Evolutionary conservation across 169 alveolate species (phyloP).

Genomic region (Plasmodium cynomolgi): DNA sequence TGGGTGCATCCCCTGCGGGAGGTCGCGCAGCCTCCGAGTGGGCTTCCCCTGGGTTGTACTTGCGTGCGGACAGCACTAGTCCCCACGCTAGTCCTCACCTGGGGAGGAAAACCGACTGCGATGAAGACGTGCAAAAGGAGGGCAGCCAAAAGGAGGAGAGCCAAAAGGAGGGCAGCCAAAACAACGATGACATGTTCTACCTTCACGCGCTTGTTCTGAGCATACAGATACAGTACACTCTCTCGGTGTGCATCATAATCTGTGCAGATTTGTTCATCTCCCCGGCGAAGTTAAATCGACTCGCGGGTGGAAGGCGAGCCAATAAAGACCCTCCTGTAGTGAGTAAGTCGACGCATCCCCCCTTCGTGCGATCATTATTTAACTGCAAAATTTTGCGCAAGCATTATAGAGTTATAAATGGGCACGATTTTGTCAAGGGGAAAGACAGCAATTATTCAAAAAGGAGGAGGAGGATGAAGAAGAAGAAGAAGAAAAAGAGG

Average conservation of each 20-base stretch:
- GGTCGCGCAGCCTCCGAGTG: background rate
- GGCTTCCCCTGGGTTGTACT: background rate
- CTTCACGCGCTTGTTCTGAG: slow-evolving; percentile 58
- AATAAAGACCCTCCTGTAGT: slow-evolving; percentile 6
- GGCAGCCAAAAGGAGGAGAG: background rate
- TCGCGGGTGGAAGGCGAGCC: background rate
- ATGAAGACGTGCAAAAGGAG: background rate
- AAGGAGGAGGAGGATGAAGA: background rate
- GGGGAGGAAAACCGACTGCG: background rate
- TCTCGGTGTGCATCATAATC: slow-evolving; percentile 48
- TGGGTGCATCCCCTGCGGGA: background rate
- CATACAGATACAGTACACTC: slow-evolving; percentile 68
- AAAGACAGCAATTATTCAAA: background rate
- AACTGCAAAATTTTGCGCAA: slow-evolving; percentile 33
- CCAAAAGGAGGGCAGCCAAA: background rate
- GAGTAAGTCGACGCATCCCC: background rate
- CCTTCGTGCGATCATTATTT: slow-evolving; percentile 22
- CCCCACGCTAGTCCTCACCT: background rate
- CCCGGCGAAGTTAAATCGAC: slow-evolving; percentile 34
- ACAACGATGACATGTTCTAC: slow-evolving; percentile 61
- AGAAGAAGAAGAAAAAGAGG: background rate
- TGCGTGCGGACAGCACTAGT: background rate
- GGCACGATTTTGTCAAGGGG: background rate
- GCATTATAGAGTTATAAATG: slow-evolving; percentile 53
- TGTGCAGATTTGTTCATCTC: slow-evolving; percentile 55